Conservation (phyloP, 257 asterid genomes). For the Przewalskia tangutica region DNA sequence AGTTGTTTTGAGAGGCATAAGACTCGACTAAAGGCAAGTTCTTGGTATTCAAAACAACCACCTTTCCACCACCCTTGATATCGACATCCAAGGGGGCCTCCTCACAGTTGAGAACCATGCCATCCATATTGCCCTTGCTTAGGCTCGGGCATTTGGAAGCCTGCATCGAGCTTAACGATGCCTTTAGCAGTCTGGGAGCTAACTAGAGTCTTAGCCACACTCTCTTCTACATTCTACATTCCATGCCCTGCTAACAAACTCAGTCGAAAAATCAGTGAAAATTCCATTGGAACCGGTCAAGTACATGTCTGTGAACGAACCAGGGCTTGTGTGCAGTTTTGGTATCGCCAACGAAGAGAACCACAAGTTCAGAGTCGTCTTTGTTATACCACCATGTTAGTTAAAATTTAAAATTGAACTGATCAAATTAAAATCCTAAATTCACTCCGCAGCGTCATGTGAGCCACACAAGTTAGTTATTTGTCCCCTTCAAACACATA, state of each 20-base stretch:
- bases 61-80: slow-evolving; percentile 57
- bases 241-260: slow-evolving; percentile 60
- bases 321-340: slow-evolving; percentile 46
- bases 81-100: slow-evolving; percentile 66
- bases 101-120: slow-evolving; percentile 58
- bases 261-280: slow-evolving; percentile 61
- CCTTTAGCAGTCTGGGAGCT: slow-evolving; percentile 34
- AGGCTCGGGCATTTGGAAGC: slow-evolving; percentile 44
- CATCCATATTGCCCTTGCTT: slow-evolving; percentile 35
- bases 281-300: slow-evolving; percentile 58
- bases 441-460: neutral
- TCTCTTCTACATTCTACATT: slow-evolving; percentile 47
- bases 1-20: too few species aligned
- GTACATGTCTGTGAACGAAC: slow-evolving; percentile 51
- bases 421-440: too few species aligned
- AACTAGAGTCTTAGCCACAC: slow-evolving; percentile 43
- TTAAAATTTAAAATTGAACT: too few species aligned
- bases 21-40: slow-evolving; percentile 82
- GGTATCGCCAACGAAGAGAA: slow-evolving; percentile 69
- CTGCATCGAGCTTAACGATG: slow-evolving; percentile 42
- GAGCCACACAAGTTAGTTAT: neutral
- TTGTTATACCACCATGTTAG: slow-evolving; percentile 84
- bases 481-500: neutral
- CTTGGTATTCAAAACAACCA: slow-evolving; percentile 68
- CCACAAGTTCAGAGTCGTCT: slow-evolving; percentile 46